Conservation (phyloP, 1,284 basidiomycete genomes). For the Cystobasidium slooffiae region DNA sequence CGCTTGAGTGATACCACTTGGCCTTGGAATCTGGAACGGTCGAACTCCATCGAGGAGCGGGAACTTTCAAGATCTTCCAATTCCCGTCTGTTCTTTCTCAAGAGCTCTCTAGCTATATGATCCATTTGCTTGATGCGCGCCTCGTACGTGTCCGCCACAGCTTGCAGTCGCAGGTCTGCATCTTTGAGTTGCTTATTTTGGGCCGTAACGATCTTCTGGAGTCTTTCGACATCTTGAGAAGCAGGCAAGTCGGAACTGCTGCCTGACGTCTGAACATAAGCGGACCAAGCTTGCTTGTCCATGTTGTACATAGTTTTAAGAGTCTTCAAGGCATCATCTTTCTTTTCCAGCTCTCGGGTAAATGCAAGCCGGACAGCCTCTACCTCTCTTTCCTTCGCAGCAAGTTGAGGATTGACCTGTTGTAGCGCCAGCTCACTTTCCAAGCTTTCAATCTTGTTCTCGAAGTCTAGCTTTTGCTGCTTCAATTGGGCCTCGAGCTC, state of each 20-base stretch:
- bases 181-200: not conserved
- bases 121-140: slow-evolving; percentile 3
- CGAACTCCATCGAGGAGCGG: slow-evolving; percentile 11
- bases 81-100: not conserved
- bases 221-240: slow-evolving; percentile 9
- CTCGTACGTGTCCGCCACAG: not conserved
- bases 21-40: slow-evolving; percentile 14
- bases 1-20: not conserved
- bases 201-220: not conserved
- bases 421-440: slow-evolving; percentile 2
- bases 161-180: slow-evolving; percentile 2
- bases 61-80: slow-evolving; percentile 2
- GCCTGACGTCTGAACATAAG: not conserved
- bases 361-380: slow-evolving; percentile 7
- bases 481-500: slow-evolving; percentile 5
- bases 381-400: slow-evolving; percentile 19
- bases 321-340: not conserved
- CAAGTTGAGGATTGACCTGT: not conserved
- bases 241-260: not conserved
- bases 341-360: slow-evolving; percentile 2
- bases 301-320: slow-evolving; percentile 7
- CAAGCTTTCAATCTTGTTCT: not conserved
- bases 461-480: not conserved
- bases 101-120: not conserved
- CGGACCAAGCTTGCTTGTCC: slow-evolving; percentile 7